phyloP scores from a whole-genome alignment of 192 early-diverging fungal genomes.

The Podila horticola region DNA sequence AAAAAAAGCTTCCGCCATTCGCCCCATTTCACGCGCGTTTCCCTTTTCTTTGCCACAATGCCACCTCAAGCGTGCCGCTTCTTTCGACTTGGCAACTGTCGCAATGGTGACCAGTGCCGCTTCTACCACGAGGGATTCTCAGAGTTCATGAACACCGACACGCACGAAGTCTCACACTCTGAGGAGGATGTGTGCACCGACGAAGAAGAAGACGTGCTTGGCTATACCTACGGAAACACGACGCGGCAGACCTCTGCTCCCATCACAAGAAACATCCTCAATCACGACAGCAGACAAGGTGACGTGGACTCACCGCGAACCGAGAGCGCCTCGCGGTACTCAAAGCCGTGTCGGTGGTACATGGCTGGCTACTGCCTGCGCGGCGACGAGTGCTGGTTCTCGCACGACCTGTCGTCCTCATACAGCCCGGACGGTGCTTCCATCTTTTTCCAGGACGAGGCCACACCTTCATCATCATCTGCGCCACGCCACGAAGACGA shows the following conservation, averaged over 20 bases:
- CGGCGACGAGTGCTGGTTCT: constrained; percentile 45
- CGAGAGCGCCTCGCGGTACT: not conserved
- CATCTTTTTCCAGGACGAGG: constrained; percentile 15
- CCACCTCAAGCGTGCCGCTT: constrained; percentile 21
- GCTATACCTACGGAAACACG: not conserved
- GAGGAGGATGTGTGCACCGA: too few relatives aligned
- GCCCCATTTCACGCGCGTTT: too few relatives aligned
- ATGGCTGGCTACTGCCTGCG: constrained; percentile 47
- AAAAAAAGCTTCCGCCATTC: too few relatives aligned
- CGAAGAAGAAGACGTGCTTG: not conserved
- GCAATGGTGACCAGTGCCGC: constrained; percentile 23
- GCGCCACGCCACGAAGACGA: constrained; percentile 9
- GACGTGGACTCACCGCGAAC: not conserved
- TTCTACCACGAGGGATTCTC: constrained; percentile 48
- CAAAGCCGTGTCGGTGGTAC: constrained; percentile 38
- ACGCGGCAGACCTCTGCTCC: too few relatives aligned
- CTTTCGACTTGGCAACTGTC: constrained; percentile 34
- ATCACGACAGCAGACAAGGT: not conserved
- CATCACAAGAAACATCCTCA: not conserved
- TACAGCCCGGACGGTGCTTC: not conserved
- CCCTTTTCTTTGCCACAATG: too few relatives aligned
- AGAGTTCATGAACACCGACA: constrained; percentile 9
- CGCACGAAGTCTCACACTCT: not conserved
- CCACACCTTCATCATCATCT: not conserved
- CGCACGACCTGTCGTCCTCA: constrained; percentile 24